Evolutionary conservation across 306 rosid species (phyloP).

Genomic region (Dalbergia cochinchinensis): DNA sequence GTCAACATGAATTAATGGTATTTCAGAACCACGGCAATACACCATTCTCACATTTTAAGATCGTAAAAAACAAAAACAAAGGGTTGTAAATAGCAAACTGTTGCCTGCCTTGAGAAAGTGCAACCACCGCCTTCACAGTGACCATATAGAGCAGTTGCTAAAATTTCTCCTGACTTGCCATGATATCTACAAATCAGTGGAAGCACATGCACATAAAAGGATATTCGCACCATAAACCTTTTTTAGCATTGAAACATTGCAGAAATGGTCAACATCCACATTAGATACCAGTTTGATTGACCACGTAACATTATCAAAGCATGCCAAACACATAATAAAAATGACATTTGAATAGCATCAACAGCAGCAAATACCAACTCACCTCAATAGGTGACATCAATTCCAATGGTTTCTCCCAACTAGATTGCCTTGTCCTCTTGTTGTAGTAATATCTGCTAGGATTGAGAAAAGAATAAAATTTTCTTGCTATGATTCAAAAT

Average conservation of each 20-base stretch:
- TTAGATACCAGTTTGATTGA: constrained; percentile 44
- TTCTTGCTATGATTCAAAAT: constrained; percentile 8
- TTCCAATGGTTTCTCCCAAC: constrained; percentile 98
- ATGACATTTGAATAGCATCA: constrained; percentile 36
- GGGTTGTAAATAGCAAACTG: constrained; percentile 75
- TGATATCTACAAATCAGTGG: constrained; percentile 93
- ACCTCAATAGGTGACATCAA: constrained; percentile 99
- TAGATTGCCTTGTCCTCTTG: constrained; percentile 88
- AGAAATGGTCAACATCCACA: constrained; percentile 62
- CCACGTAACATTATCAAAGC: constrained; percentile 48
- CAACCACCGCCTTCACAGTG: constrained; percentile 85
- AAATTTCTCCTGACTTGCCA: constrained; percentile 91
- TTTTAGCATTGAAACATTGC: constrained; percentile 58
- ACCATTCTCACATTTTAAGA: constrained; percentile 49
- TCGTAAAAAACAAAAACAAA: constrained; percentile 41
- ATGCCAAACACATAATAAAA: constrained; percentile 45
- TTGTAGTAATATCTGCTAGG: constrained; percentile 88
- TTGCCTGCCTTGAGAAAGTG: constrained; percentile 95
- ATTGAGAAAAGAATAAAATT: constrained; percentile 33
- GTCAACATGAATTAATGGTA: constrained; percentile 53
- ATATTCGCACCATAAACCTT: constrained; percentile 66
- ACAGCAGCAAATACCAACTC: constrained; percentile 49
- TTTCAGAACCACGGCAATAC: constrained; percentile 54
- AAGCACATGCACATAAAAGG: constrained; percentile 91
- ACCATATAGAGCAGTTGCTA: constrained; percentile 90